Conservation (phyloP, 2,329 filamentous ascomycete genomes). For the Sporothrix schenckii region DNA sequence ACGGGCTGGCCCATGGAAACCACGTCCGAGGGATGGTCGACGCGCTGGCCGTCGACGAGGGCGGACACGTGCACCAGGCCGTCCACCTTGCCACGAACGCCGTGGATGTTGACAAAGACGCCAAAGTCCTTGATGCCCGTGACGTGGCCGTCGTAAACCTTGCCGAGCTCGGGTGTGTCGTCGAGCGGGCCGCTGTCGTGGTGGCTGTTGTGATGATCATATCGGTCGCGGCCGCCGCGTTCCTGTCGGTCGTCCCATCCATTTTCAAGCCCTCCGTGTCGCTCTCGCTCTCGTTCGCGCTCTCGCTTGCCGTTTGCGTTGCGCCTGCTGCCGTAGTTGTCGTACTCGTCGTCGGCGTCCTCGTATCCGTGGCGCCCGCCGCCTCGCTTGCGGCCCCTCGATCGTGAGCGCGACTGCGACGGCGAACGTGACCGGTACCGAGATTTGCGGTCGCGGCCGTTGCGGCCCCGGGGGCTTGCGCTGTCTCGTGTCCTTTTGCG, state of each 20-base stretch:
- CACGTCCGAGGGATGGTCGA: constrained; percentile 90
- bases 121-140: constrained; percentile 96
- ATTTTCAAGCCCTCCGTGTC: constrained; percentile 45
- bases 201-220: constrained; percentile 58
- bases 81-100: constrained; percentile 85
- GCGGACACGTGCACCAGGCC: constrained; percentile 93
- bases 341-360: constrained; percentile 27
- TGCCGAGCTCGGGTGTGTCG: constrained; percentile 77
- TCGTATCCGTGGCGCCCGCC: constrained; percentile 34
- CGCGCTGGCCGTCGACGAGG: constrained; percentile 78
- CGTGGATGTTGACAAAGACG: constrained; percentile 88
- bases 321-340: constrained; percentile 43
- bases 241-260: constrained; percentile 39
- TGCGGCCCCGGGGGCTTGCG: constrained; percentile 46
- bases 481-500: constrained; percentile 35
- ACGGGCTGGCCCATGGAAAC: constrained; percentile 79
- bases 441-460: constrained; percentile 47
- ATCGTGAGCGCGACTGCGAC: too few species aligned
- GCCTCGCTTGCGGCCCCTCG: constrained; percentile 48
- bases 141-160: constrained; percentile 86
- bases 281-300: not conserved
- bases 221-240: constrained; percentile 47
- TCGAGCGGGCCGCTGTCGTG: constrained; percentile 68
- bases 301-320: constrained; percentile 37
- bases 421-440: constrained; percentile 44